These are phyloP conservation scores for Claviceps maximensis DNA, from an alignment of 2,329 filamentous ascomycete species.

Conservation along the genomic window DNA sequence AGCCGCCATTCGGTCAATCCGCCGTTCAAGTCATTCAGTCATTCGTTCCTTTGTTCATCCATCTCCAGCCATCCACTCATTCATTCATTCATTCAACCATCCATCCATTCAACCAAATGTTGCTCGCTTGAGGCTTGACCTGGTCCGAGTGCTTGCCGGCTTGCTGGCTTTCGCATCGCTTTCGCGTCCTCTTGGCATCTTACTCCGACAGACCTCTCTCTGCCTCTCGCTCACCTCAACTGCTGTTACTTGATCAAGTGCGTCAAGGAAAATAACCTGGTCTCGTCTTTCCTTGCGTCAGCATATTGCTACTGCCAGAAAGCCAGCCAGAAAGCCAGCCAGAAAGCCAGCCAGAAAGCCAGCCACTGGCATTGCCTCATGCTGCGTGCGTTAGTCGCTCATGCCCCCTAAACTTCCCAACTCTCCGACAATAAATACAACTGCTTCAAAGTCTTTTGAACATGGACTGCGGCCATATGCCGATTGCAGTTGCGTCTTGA, in stretches of 20 bases:
- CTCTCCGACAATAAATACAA: neutral
- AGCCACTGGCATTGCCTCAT: slow-evolving; percentile 1
- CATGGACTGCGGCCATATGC: neutral
- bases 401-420: neutral
- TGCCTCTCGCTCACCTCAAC: neutral
- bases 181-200: neutral
- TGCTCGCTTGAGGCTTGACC: neutral
- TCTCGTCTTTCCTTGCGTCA: neutral
- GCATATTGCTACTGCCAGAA: neutral
- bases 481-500: neutral
- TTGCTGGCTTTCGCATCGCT: neutral
- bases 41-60: too few relatives aligned
- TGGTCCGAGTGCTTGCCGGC: neutral
- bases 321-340: slow-evolving; percentile 1
- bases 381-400: slow-evolving; percentile 2
- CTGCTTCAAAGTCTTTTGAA: neutral
- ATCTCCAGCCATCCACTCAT: too few relatives aligned
- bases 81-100: too few relatives aligned
- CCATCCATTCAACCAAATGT: neutral
- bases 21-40: neutral
- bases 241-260: neutral
- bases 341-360: too few relatives aligned
- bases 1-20: neutral
- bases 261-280: neutral
- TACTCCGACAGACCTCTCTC: neutral